A percentile compares a stretch with the other conserved stretches of the same genome.
Evolutionary conservation across 306 rosid genomes (phyloP).

Genomic region (Nissolia schottii): DNA sequence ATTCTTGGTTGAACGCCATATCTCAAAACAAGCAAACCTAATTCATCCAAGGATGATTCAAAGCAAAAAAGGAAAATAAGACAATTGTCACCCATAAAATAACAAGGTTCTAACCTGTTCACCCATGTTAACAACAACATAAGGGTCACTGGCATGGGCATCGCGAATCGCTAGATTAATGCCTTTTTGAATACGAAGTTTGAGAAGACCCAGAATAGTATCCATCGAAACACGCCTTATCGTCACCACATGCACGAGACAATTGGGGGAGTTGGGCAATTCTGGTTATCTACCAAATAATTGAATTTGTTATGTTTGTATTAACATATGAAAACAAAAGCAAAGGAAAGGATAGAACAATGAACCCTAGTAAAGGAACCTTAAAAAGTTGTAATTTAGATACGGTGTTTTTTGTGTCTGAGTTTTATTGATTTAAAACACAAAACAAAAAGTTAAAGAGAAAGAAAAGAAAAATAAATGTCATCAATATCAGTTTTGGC

Average conservation of each 20-base stretch:
- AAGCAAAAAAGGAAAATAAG: not conserved
- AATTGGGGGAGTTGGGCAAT: not conserved
- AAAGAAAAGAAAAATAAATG: not conserved
- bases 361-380: not conserved
- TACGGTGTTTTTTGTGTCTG: not conserved
- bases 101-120: slow-evolving; percentile 40
- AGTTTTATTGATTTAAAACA: not conserved
- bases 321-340: not conserved
- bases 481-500: not conserved
- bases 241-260: not conserved
- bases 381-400: not conserved
- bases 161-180: slow-evolving; percentile 74
- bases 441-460: not conserved
- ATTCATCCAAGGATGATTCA: not conserved
- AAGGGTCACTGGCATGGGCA: slow-evolving; percentile 68
- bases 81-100: not conserved
- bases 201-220: slow-evolving; percentile 57
- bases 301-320: not conserved
- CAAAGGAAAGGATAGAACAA: not conserved
- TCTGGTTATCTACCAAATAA: not conserved
- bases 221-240: slow-evolving; percentile 35
- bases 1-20: not conserved
- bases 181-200: slow-evolving; percentile 59
- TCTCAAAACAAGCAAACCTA: not conserved
- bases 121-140: slow-evolving; percentile 46